These are phyloP conservation scores for Panaeolus cyanescens DNA, from an alignment of 768 basidiomycete genomes.

Conservation along the genomic window DNA sequence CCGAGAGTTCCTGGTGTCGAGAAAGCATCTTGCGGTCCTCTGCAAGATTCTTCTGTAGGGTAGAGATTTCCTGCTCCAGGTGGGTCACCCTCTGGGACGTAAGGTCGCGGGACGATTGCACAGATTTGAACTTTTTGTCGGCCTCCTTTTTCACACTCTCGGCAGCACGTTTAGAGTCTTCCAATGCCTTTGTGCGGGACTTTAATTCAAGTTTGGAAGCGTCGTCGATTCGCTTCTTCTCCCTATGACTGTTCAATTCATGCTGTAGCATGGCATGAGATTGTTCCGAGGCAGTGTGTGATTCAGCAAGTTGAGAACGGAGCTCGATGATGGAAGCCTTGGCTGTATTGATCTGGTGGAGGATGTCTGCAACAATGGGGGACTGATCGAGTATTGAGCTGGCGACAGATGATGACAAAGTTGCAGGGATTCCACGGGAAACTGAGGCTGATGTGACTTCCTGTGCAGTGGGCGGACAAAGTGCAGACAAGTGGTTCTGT, in stretches of 20 bases:
- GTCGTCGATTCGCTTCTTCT: slow-evolving; percentile 84
- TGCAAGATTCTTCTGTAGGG: slow-evolving; percentile 51
- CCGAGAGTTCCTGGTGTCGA: slow-evolving; percentile 47
- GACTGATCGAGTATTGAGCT: slow-evolving; percentile 57
- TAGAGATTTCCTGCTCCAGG: slow-evolving; percentile 62
- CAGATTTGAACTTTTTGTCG: slow-evolving; percentile 83
- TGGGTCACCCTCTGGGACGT: slow-evolving; percentile 57
- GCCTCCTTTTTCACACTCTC: slow-evolving; percentile 82
- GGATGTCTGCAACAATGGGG: slow-evolving; percentile 71
- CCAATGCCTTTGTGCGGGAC: slow-evolving; percentile 78
- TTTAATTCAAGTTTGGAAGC: slow-evolving; percentile 75
- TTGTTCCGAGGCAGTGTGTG: slow-evolving; percentile 53
- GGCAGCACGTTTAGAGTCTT: slow-evolving; percentile 83
- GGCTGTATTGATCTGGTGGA: slow-evolving; percentile 68
- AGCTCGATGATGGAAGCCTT: slow-evolving; percentile 68
- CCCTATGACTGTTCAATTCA: slow-evolving; percentile 74
- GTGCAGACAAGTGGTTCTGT: slow-evolving; percentile 27
- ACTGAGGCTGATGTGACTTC: slow-evolving; percentile 15
- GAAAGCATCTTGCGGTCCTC: slow-evolving; percentile 57
- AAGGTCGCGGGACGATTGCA: slow-evolving; percentile 63
- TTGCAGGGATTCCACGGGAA: slow-evolving; percentile 22
- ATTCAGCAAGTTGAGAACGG: slow-evolving; percentile 67
- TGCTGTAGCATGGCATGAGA: slow-evolving; percentile 67
- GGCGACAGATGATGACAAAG: slow-evolving; percentile 40
- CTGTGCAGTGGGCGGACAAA: background rate